Percentiles rank a stretch among this genome's conserved stretches.
Conservation (phyloP, 352 stramenopile species). For the Globisporangium nagaii region DNA sequence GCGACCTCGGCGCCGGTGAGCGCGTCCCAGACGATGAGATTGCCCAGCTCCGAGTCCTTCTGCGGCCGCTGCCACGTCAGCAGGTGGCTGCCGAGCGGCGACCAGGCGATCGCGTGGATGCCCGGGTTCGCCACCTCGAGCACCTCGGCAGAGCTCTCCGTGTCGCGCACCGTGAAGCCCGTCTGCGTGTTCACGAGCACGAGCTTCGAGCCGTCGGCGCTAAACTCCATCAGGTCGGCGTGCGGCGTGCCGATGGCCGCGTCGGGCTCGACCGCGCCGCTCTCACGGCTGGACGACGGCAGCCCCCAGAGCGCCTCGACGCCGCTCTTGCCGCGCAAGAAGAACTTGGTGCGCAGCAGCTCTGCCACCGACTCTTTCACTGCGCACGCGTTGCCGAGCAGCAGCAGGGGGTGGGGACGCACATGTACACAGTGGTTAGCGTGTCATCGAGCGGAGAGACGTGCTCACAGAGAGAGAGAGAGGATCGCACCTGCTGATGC, state of each 20-base stretch:
- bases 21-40: slow-evolving; percentile 82
- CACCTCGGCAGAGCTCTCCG: slow-evolving; percentile 52
- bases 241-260: slow-evolving; percentile 35
- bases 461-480: neutral
- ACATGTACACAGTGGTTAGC: neutral
- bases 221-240: slow-evolving; percentile 75
- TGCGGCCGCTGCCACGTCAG: slow-evolving; percentile 85
- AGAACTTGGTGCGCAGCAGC: slow-evolving; percentile 73
- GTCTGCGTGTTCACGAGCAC: slow-evolving; percentile 54
- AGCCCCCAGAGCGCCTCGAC: slow-evolving; percentile 77
- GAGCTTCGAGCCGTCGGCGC: slow-evolving; percentile 53
- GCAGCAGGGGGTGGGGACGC: neutral
- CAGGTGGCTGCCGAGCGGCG: slow-evolving; percentile 73
- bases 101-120: slow-evolving; percentile 78
- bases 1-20: slow-evolving; percentile 46
- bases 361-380: slow-evolving; percentile 10
- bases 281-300: slow-evolving; percentile 43
- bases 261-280: slow-evolving; percentile 46
- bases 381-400: neutral
- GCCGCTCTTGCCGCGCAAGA: slow-evolving; percentile 68
- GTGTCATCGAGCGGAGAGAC: neutral
- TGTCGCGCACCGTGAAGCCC: slow-evolving; percentile 65
- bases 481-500: neutral
- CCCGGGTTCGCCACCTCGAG: slow-evolving; percentile 63
- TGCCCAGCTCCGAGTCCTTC: slow-evolving; percentile 64